A percentile compares a stretch with the other conserved stretches of the same genome.
Conservation (phyloP, 2,329 filamentous ascomycete genomes). For the Metarhizium sp. region DNA sequence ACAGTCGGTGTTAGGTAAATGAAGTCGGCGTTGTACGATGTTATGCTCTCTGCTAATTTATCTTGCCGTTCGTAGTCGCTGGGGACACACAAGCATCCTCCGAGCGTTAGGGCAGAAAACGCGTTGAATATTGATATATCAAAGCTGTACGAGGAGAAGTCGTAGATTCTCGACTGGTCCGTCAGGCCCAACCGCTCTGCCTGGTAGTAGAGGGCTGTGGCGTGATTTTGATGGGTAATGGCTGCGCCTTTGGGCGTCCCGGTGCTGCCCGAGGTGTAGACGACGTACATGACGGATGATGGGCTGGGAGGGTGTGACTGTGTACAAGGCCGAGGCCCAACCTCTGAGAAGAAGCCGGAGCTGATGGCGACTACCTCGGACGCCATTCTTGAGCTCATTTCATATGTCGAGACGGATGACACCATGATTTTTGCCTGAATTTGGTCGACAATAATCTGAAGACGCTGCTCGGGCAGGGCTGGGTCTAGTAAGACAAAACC, state of each 20-base stretch:
- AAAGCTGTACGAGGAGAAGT: too few relatives aligned
- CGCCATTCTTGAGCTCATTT: background rate
- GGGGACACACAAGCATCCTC: too few relatives aligned
- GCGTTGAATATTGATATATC: too few relatives aligned
- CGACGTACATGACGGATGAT: background rate
- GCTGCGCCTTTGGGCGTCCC: slow-evolving; percentile 2
- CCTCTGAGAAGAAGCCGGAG: background rate
- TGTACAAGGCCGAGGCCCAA: too few relatives aligned
- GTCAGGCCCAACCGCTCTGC: slow-evolving; percentile 1
- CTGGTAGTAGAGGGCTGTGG: too few relatives aligned
- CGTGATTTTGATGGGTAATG: background rate
- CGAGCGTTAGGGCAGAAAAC: too few relatives aligned
- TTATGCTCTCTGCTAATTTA: too few relatives aligned
- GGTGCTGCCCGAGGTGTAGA: slow-evolving; percentile 7
- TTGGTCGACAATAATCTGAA: background rate
- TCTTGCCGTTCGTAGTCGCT: too few relatives aligned
- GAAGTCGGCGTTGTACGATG: too few relatives aligned
- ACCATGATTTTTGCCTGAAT: background rate
- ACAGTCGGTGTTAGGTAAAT: too few relatives aligned
- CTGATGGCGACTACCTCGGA: background rate
- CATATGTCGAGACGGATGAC: background rate
- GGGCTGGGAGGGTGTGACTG: background rate
- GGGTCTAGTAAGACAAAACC: slow-evolving; percentile 9
- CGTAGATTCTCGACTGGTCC: background rate
- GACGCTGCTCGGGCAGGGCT: slow-evolving; percentile 1